A percentile compares a stretch with the other conserved stretches of the same genome.
phyloP scores from a whole-genome alignment of 495 filamentous ascomycete species.

The Penicillium macrosclerotiorum region DNA sequence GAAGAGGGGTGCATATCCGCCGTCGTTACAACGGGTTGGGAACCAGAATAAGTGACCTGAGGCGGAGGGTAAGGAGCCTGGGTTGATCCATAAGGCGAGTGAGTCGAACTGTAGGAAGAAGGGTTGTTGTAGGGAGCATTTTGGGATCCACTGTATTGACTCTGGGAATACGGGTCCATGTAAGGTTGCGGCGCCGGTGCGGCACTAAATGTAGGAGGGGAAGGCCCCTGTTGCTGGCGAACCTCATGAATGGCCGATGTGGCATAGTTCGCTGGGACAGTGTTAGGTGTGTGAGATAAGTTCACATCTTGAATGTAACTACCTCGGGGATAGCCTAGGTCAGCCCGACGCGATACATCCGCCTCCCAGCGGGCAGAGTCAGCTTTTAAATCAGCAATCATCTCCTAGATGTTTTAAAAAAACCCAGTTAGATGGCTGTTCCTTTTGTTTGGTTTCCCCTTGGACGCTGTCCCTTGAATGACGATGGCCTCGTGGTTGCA shows the following conservation, averaged over 20 bases:
- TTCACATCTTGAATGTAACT: slow-evolving; percentile 46
- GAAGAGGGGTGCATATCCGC: slow-evolving; percentile 39
- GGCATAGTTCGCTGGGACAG: slow-evolving; percentile 35
- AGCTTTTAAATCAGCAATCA: slow-evolving; percentile 82
- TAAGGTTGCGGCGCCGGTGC: slow-evolving; percentile 33
- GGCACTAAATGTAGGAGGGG: slow-evolving; percentile 39
- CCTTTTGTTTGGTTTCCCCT: too few species aligned
- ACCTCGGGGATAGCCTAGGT: slow-evolving; percentile 47
- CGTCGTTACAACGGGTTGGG: slow-evolving; percentile 36
- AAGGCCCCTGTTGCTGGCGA: slow-evolving; percentile 37
- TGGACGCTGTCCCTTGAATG: too few species aligned
- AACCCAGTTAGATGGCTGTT: slow-evolving; percentile 21
- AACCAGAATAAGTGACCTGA: slow-evolving; percentile 38
- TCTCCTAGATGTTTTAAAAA: slow-evolving; percentile 56
- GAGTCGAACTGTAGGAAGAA: slow-evolving; percentile 36
- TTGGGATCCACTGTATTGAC: slow-evolving; percentile 36
- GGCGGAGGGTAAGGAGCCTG: slow-evolving; percentile 36
- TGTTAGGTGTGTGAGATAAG: slow-evolving; percentile 38
- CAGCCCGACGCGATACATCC: slow-evolving; percentile 56
- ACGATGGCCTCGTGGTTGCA: too few species aligned
- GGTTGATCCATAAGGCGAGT: slow-evolving; percentile 39
- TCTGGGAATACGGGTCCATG: slow-evolving; percentile 38
- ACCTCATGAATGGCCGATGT: slow-evolving; percentile 35
- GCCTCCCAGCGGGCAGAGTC: slow-evolving; percentile 80
- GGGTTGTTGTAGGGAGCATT: slow-evolving; percentile 35